Base-by-base conservation (phyloP, 1,284 basidiomycete genomes). In the Tilletia setariae region DNA sequence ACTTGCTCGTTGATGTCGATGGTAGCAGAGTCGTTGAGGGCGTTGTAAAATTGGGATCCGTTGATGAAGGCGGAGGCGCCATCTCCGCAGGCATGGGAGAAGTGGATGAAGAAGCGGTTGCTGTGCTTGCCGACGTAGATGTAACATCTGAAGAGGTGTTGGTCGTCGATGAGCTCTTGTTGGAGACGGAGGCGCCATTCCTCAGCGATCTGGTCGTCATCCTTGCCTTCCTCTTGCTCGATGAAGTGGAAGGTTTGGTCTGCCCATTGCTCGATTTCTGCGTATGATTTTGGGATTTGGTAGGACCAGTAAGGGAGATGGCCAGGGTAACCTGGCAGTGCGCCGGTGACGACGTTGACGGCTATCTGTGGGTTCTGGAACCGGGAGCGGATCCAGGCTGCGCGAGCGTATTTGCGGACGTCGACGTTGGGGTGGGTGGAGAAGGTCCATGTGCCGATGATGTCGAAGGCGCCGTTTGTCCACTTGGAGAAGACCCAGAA, bases 401-500 rank as follows among this genome's bases (percentile, higher is more conserved):
- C 25, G 53, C 53, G 53, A 15, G 53, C 53, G 28, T 59, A 59
- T 19, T 59, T 59, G 53, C 53, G 53, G 23, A 59, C 53, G 23
- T 59, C 53, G 53, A 59, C 53, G 53, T 25, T 15, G 53, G 53
- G 53, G n/a, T n/a, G n/a, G 19, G 53, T 30, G 21, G 25, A 15
- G 53, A 59, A 59, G 53, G 25, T 21, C 53, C 25, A 28, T 15
- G 32, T 30, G 23, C 53, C 25, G 11, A 59, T 30, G 9, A 30
- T 59, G 53, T 59, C 53, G 19, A 30, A 21, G 53, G 23, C 53
- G 19, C 32, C 32, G 8, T 59, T 30, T 8, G 53, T 59, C 53
- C 53, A 59, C 25, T 59, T 59, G 53, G 53, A 21, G 28, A 59
- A 59, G 8, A 59, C 53, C 53, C 53, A 59, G 53, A 28, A 59